Evolutionary conservation across 129 eudicot species (phyloP).

Genomic region (Flaveria sonorensis): DNA sequence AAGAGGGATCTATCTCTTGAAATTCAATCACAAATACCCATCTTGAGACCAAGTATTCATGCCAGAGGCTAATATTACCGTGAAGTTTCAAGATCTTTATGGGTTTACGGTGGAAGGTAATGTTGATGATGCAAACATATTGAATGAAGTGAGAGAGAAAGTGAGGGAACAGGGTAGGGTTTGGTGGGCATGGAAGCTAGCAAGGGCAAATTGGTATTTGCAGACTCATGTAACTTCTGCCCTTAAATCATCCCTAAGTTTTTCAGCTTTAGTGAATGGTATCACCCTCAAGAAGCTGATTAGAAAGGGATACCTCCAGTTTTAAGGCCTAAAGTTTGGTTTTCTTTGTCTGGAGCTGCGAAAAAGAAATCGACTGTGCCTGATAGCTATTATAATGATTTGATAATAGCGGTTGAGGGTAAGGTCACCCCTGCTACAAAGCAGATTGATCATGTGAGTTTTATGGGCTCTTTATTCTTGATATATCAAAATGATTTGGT

Average conservation of each 20-base stretch:
- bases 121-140: conserved; percentile 93
- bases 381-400: conserved; percentile 78
- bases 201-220: conserved; percentile 88
- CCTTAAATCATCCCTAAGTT: conserved; percentile 67
- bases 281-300: conserved; percentile 83
- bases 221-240: conserved; percentile 56
- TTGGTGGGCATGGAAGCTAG: conserved; percentile 95
- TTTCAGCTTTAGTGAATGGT: conserved; percentile 76
- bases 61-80: conserved; percentile 84
- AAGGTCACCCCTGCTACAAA: conserved; percentile 86
- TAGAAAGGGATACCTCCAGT: conserved; percentile 83
- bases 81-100: conserved; percentile 91
- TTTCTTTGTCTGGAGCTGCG: conserved; percentile 89
- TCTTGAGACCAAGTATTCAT: conserved; percentile 87
- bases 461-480: conserved; percentile 4
- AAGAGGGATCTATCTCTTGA: conserved; percentile 60
- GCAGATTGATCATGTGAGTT: conserved; percentile 95
- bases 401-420: conserved; percentile 70
- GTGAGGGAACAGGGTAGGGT: conserved; percentile 88
- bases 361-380: conserved; percentile 98
- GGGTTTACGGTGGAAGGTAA: conserved; percentile 96
- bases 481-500: conserved; percentile 12
- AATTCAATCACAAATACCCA: conserved; percentile 58
- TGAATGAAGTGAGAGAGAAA: conserved; percentile 95
- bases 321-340: conserved; percentile 91